Evolutionary conservation across 495 filamentous ascomycete species (phyloP).

Genomic region (Penicillium samsonianum): DNA sequence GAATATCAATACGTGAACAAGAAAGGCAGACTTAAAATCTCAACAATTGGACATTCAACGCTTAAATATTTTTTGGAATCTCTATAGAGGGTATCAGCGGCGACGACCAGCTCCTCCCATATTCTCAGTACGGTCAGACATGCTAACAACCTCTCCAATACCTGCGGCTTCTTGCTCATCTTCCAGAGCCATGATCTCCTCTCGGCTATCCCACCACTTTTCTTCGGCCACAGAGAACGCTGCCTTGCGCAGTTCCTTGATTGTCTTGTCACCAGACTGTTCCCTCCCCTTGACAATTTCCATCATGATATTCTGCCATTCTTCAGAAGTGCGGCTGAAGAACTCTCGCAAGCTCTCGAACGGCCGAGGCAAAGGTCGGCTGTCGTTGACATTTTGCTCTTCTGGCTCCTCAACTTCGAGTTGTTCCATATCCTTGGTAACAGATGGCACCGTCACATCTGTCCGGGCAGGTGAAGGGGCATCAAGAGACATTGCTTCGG

Average conservation of each 20-base stretch:
- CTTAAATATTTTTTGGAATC: slow-evolving; percentile 3
- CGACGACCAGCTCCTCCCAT: slow-evolving; percentile 59
- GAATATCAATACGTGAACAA: neutral
- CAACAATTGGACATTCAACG: neutral
- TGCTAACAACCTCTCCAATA: slow-evolving; percentile 90
- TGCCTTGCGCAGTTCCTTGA: slow-evolving; percentile 89
- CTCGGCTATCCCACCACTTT: slow-evolving; percentile 98
- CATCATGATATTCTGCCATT: slow-evolving; percentile 87
- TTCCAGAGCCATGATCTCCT: slow-evolving; percentile 89
- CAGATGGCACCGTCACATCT: slow-evolving; percentile 39
- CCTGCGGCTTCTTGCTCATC: slow-evolving; percentile 96
- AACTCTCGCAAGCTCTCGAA: slow-evolving; percentile 93
- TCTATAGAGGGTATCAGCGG: slow-evolving; percentile 40
- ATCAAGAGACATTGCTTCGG: slow-evolving; percentile 46
- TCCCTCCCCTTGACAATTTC: slow-evolving; percentile 62
- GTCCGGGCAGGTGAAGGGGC: slow-evolving; percentile 38
- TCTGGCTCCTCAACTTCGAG: slow-evolving; percentile 59
- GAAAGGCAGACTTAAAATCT: neutral
- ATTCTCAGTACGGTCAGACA: slow-evolving; percentile 66
- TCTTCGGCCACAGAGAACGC: slow-evolving; percentile 89
- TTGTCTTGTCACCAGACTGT: slow-evolving; percentile 53
- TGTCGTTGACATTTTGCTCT: slow-evolving; percentile 48
- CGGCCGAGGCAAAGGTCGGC: slow-evolving; percentile 62
- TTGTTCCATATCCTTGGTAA: slow-evolving; percentile 62
- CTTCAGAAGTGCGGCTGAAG: slow-evolving; percentile 80